These are phyloP conservation scores for Verticillium tricorpus DNA, from an alignment of 2,329 filamentous ascomycete genomes.

Conservation along the genomic window DNA sequence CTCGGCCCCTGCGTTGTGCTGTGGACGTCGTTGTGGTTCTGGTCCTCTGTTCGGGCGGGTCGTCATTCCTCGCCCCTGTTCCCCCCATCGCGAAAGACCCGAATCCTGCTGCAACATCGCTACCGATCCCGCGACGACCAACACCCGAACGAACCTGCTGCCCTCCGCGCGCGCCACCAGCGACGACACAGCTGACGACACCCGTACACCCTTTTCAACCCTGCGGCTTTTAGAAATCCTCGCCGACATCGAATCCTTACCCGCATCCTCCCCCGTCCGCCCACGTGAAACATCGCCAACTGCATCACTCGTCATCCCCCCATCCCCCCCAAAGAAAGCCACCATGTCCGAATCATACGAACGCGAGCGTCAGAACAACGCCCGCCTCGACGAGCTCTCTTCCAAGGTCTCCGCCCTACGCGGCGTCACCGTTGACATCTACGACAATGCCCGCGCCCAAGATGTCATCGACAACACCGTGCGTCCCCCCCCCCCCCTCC, in stretches of 20 bases:
- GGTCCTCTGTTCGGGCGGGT: neutral
- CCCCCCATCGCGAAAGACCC: neutral
- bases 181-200: neutral
- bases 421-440: conserved; percentile 94
- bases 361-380: conserved; percentile 88
- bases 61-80: neutral
- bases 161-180: neutral
- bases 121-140: neutral
- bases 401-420: conserved; percentile 88
- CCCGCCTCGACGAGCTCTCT: conserved; percentile 84
- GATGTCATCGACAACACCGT: conserved; percentile 84
- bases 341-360: conserved; percentile 73
- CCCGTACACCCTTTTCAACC: neutral
- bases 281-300: neutral
- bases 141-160: neutral
- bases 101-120: neutral
- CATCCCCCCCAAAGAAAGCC: neutral
- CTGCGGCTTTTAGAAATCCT: neutral
- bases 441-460: conserved; percentile 89
- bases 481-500: conserved; percentile 26
- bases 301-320: neutral
- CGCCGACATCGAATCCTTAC: neutral
- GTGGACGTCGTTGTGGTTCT: neutral
- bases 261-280: neutral
- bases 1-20: neutral